A percentile compares a stretch with the other conserved stretches of the same genome.
Conservation (phyloP, 192 early-diverging fungal genomes). For the Coemansia sp. region DNA sequence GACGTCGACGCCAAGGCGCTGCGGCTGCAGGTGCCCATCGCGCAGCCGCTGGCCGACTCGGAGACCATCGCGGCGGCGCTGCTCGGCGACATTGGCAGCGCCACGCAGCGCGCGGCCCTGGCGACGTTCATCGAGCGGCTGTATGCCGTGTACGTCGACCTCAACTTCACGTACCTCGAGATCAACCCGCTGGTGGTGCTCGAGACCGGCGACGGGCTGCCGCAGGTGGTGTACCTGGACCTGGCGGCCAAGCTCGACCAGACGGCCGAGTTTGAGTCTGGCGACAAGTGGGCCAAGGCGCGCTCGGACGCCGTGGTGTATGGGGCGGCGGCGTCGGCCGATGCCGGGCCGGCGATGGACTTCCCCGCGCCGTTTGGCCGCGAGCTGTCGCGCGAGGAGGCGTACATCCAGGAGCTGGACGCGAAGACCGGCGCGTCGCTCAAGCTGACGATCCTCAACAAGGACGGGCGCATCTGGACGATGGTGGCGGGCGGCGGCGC, state of each 20-base stretch:
- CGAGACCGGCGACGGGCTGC: slow-evolving; percentile 59
- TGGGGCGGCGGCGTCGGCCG: slow-evolving; percentile 45
- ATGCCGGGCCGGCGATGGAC: slow-evolving; percentile 73
- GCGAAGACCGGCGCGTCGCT: slow-evolving; percentile 98
- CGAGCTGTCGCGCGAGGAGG: slow-evolving; percentile 94
- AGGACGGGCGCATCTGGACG: slow-evolving; percentile 96
- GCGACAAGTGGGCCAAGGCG: slow-evolving; percentile 95
- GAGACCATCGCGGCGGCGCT: slow-evolving; percentile 68
- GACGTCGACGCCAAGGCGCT: slow-evolving; percentile 98
- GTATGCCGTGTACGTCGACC: slow-evolving; percentile 93
- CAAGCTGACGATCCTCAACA: slow-evolving; percentile 97
- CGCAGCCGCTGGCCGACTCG: slow-evolving; percentile 71
- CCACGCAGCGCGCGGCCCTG: slow-evolving; percentile 69
- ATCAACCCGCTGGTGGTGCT: slow-evolving; percentile 99
- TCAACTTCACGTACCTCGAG: slow-evolving; percentile 99
- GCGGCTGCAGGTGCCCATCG: slow-evolving; percentile 82
- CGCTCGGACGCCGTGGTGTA: slow-evolving; percentile 62
- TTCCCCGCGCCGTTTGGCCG: slow-evolving; percentile 99
- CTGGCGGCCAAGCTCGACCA: slow-evolving; percentile 98
- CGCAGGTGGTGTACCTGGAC: slow-evolving; percentile 90
- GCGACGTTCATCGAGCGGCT: slow-evolving; percentile 91
- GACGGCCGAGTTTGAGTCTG: slow-evolving; percentile 95
- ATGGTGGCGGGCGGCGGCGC: slow-evolving; percentile 99
- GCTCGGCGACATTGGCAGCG: slow-evolving; percentile 69
- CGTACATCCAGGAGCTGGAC: slow-evolving; percentile 97